Percentiles rank a stretch among this genome's conserved stretches.
Evolutionary conservation across 495 filamentous ascomycete genomes (phyloP).

Genomic region (Penicillium pulvis): DNA sequence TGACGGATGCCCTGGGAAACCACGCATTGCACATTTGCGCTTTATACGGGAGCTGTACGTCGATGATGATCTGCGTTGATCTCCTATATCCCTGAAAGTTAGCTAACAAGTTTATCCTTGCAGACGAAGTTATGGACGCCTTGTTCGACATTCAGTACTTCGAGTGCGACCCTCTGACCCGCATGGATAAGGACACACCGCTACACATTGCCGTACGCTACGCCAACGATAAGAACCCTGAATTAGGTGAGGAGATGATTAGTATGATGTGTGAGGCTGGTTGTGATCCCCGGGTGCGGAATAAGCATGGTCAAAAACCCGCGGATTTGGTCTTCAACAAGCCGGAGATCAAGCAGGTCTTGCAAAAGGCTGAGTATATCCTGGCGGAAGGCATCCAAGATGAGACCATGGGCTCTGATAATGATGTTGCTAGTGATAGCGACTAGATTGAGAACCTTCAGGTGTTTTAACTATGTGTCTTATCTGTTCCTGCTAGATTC

Average conservation of each 20-base stretch:
- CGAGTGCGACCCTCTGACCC: constrained; percentile 88
- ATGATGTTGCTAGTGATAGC: constrained; percentile 47
- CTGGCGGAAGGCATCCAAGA: constrained; percentile 45
- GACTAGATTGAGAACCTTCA: constrained; percentile 26
- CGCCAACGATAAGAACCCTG: constrained; percentile 69
- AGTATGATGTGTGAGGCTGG: constrained; percentile 94
- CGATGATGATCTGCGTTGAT: background rate
- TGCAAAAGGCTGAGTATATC: constrained; percentile 80
- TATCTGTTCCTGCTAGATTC: background rate
- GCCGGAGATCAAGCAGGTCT: constrained; percentile 59
- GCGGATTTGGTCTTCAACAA: constrained; percentile 57
- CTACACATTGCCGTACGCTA: constrained; percentile 86
- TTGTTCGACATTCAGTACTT: constrained; percentile 93
- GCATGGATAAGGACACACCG: constrained; percentile 82
- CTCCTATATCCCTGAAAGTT: background rate
- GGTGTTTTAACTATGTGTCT: background rate
- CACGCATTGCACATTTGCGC: constrained; percentile 89
- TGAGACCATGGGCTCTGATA: constrained; percentile 31
- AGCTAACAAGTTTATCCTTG: background rate
- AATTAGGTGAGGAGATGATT: constrained; percentile 69
- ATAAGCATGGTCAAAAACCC: constrained; percentile 50
- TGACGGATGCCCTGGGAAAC: constrained; percentile 82
- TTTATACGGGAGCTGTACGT: constrained; percentile 79
- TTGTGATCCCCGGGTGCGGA: constrained; percentile 63
- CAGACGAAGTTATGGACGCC: constrained; percentile 86